A percentile compares a stretch with the other conserved stretches of the same genome.
These are phyloP conservation scores for Boletus patriciae DNA, from an alignment of 768 basidiomycete species.

Conservation along the genomic window DNA sequence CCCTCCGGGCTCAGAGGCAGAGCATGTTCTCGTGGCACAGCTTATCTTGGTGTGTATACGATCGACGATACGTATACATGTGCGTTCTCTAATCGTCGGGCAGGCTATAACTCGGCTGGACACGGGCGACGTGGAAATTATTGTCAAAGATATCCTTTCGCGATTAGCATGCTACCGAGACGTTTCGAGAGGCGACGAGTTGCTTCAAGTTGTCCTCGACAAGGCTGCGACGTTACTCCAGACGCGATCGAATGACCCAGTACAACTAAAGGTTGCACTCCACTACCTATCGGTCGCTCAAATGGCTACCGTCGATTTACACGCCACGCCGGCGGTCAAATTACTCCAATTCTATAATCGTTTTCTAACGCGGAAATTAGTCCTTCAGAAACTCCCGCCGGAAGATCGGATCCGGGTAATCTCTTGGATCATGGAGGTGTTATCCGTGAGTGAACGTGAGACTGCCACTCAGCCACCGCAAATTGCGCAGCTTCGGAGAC, in stretches of 20 bases:
- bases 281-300: constrained; percentile 49
- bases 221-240: constrained; percentile 38
- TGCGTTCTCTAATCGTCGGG: constrained; percentile 4
- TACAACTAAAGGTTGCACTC: constrained; percentile 38
- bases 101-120: constrained; percentile 53
- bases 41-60: constrained; percentile 47
- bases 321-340: constrained; percentile 42
- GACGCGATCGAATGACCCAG: constrained; percentile 29
- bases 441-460: constrained; percentile 40
- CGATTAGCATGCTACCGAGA: constrained; percentile 46
- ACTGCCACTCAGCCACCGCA: constrained; percentile 26
- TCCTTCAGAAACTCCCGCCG: constrained; percentile 44
- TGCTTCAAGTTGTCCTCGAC: constrained; percentile 42
- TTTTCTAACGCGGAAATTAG: constrained; percentile 43
- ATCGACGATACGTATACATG: background rate
- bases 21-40: constrained; percentile 47
- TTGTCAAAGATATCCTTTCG: constrained; percentile 55
- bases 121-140: constrained; percentile 41
- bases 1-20: constrained; percentile 43
- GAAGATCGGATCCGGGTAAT: constrained; percentile 49
- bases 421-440: constrained; percentile 44
- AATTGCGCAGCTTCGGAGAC: constrained; percentile 41
- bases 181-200: constrained; percentile 36
- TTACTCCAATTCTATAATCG: constrained; percentile 56
- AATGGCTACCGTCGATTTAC: constrained; percentile 43